Conservation (phyloP, 2,329 filamentous ascomycete species). For the Fonsecaea pedrosoi region DNA sequence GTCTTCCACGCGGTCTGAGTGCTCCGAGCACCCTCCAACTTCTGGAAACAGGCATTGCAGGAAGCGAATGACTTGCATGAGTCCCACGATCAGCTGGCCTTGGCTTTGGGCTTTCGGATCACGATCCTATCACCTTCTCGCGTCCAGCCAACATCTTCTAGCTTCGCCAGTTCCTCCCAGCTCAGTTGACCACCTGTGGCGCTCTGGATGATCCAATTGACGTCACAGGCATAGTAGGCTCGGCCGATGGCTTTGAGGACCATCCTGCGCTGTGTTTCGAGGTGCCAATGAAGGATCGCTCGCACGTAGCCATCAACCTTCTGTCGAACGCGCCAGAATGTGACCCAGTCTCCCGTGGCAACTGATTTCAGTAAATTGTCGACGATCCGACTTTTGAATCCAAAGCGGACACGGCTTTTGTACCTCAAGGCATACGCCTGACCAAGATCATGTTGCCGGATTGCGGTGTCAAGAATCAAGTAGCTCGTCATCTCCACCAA, state of each 20-base stretch:
- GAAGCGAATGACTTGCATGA: conserved; percentile 15
- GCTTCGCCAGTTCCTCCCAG: conserved; percentile 74
- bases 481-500: conserved; percentile 80
- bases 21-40: not conserved
- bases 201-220: conserved; percentile 71
- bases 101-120: conserved; percentile 66
- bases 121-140: conserved; percentile 73
- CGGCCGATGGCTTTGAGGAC: conserved; percentile 85
- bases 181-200: conserved; percentile 52
- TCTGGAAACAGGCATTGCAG: not conserved
- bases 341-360: conserved; percentile 80
- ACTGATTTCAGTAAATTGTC: conserved; percentile 73
- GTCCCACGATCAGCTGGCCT: conserved; percentile 6
- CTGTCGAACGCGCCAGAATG: conserved; percentile 74
- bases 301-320: conserved; percentile 81
- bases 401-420: conserved; percentile 56
- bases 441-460: conserved; percentile 75
- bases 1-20: not conserved
- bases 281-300: conserved; percentile 80
- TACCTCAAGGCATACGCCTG: conserved; percentile 74
- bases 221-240: conserved; percentile 76
- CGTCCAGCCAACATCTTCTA: conserved; percentile 84
- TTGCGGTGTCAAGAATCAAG: conserved; percentile 85
- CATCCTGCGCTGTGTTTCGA: conserved; percentile 74
- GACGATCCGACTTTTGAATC: conserved; percentile 70